Evolutionary conservation across 768 basidiomycete species (phyloP), one percentile per base, ranked within the genome.

Genomic region (Termitomyces sp.): DNA sequence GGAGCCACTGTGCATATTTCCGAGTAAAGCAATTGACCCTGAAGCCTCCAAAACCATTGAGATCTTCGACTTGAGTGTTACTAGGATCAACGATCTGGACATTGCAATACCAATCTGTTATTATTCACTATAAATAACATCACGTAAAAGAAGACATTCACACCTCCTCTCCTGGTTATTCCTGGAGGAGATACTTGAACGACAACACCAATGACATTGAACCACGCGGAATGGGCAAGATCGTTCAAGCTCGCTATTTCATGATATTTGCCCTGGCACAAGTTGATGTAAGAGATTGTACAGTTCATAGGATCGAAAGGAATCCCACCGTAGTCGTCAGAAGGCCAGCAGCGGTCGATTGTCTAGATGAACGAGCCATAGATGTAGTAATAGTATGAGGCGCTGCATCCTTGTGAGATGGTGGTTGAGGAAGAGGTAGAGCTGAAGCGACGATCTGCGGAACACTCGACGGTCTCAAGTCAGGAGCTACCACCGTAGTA

Each of bases 1-100:
- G 86, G 3, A 88, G 67, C 78, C 78, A 83, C 54, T 78, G 72
- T 24, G 63, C 39, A 59, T 80, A 62, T 48, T 69, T 72, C 60
- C 75, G 75, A 6, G 78, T 75, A 63, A 90, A 90, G 54, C 79
- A 82, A 48, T 76, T 85, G 26, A 80, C 67, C 59, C 52, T 71
- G 48, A 77, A 60, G n/a, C 67, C 68, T 22, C 66, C 62, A 5
- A 46, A 57, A 29, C 44, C 54, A 5, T 65, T 50, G 28, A 68
- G 53, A 41, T 65, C 67, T 6, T 69, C 62, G n/a, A 68, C 62
- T 29, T 66, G 61, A n/a, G 68, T 68, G 47, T 73, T 76, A 28
- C 82, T 82, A 3, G 81, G 78, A 62, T 88, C 87, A 8, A 79
- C 74, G 16, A 88, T 65, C 10, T 67, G 67, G 18, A 88, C 56